These are phyloP conservation scores for Leucaena leucocephala DNA, from an alignment of 306 rosid genomes.

Conservation along the genomic window DNA sequence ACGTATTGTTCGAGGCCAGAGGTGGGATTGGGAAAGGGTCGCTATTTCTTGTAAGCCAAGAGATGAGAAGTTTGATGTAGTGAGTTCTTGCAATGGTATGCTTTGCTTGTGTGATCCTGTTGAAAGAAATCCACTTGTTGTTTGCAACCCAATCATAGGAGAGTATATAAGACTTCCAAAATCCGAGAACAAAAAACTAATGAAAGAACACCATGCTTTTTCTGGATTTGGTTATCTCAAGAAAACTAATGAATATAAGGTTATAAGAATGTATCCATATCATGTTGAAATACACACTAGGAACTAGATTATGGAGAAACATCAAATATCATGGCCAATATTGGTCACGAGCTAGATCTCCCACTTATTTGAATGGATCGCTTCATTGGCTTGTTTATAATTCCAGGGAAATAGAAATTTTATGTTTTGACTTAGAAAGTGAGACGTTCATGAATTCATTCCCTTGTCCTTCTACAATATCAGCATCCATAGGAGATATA, in stretches of 20 bases:
- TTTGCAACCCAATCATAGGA: conserved; percentile 37
- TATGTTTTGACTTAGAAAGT: conserved; percentile 22
- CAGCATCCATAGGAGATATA: fast-evolving
- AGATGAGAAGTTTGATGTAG: conserved; percentile 13
- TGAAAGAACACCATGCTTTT: no score
- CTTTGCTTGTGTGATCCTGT: conserved; percentile 26
- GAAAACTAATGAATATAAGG: conserved; percentile 23
- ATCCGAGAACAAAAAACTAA: no score
- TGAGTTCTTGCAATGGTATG: conserved; percentile 39
- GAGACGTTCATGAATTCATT: conserved; percentile 24
- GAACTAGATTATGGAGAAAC: conserved; percentile 5
- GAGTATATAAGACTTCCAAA: conserved; percentile 33
- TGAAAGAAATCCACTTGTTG: neutral
- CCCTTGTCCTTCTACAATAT: neutral
- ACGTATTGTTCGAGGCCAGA: neutral
- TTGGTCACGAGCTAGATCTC: neutral
- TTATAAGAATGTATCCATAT: neutral
- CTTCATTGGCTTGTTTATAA: conserved; percentile 11
- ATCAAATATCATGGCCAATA: neutral
- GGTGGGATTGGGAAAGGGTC: neutral
- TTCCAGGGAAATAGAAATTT: fast-evolving
- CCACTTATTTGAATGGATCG: conserved; percentile 26
- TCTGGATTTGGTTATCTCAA: conserved; percentile 24
- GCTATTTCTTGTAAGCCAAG: neutral
- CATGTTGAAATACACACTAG: conserved; percentile 24